Percentiles rank a stretch among this genome's conserved stretches.
phyloP scores from a whole-genome alignment of 768 basidiomycete species.

The Russula brevipes region DNA sequence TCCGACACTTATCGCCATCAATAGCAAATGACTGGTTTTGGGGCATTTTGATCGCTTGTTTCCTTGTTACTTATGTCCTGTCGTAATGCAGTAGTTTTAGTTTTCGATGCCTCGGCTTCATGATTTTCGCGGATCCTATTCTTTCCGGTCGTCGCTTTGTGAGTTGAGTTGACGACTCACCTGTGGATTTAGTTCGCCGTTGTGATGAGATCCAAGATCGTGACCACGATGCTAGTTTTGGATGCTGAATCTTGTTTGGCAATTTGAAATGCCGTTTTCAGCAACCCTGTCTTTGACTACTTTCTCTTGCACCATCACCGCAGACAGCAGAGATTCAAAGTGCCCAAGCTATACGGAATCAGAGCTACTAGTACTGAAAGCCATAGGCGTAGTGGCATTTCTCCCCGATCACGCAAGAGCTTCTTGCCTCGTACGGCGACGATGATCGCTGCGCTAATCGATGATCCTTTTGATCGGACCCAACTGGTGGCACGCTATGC shows the following conservation, averaged over 20 bases:
- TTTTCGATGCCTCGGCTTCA: slow-evolving; percentile 5
- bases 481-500: too few species aligned
- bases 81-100: slow-evolving; percentile 5
- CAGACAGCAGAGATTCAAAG: too few species aligned
- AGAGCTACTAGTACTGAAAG: too few species aligned
- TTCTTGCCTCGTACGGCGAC: too few species aligned
- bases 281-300: too few species aligned
- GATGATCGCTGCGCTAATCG: too few species aligned
- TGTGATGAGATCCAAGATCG: background rate
- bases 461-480: too few species aligned
- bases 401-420: too few species aligned
- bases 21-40: slow-evolving; percentile 27
- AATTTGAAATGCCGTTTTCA: too few species aligned
- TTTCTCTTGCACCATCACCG: too few species aligned
- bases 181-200: background rate
- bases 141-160: background rate
- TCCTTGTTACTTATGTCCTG: slow-evolving; percentile 6
- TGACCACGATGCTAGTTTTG: background rate
- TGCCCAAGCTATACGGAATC: too few species aligned
- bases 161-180: background rate
- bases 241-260: background rate
- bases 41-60: slow-evolving; percentile 16
- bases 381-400: too few species aligned
- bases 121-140: background rate
- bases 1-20: background rate